Evolutionary conservation across 169 alveolate genomes (phyloP).

Genomic region (Babesia microti): DNA sequence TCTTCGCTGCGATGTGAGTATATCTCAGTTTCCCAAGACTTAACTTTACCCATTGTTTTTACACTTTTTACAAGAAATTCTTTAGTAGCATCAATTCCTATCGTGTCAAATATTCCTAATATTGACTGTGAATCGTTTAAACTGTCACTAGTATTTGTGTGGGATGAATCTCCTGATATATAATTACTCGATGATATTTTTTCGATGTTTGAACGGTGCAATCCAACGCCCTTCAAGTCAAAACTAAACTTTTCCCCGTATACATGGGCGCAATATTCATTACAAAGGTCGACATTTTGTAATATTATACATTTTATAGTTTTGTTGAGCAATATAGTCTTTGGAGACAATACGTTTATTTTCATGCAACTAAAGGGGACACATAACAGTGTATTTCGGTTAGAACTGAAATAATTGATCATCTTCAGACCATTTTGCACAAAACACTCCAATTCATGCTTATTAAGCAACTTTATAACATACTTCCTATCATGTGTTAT

Average conservation of each 20-base stretch:
- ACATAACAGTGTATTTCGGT: slow-evolving; percentile 30
- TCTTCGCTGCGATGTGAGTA: no score
- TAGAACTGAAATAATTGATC: slow-evolving; percentile 12
- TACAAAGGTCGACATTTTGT: slow-evolving; percentile 32
- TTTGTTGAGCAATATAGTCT: slow-evolving; percentile 11
- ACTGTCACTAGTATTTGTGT: no score
- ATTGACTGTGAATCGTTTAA: no score
- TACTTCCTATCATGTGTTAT: slow-evolving; percentile 37
- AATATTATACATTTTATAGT: slow-evolving; percentile 22
- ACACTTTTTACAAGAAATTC: no score
- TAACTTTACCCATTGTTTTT: no score
- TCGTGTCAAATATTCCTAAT: no score
- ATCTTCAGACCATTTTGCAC: slow-evolving; percentile 19
- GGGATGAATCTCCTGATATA: no score
- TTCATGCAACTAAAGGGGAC: slow-evolving; percentile 34
- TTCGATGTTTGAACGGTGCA: slow-evolving; percentile 29
- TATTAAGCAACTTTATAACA: slow-evolving; percentile 27
- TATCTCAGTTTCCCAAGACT: no score
- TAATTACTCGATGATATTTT: no score
- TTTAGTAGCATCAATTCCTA: no score
- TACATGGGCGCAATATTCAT: no score
- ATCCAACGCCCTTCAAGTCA: slow-evolving; percentile 38
- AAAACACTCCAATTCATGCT: slow-evolving; percentile 23
- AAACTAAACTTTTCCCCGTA: slow-evolving; percentile 24
- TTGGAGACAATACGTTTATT: slow-evolving; percentile 10